Percentiles rank a stretch among this genome's conserved stretches.
Evolutionary conservation across 768 basidiomycete genomes (phyloP).

Genomic region (Phylloporus rhodoxanthus): DNA sequence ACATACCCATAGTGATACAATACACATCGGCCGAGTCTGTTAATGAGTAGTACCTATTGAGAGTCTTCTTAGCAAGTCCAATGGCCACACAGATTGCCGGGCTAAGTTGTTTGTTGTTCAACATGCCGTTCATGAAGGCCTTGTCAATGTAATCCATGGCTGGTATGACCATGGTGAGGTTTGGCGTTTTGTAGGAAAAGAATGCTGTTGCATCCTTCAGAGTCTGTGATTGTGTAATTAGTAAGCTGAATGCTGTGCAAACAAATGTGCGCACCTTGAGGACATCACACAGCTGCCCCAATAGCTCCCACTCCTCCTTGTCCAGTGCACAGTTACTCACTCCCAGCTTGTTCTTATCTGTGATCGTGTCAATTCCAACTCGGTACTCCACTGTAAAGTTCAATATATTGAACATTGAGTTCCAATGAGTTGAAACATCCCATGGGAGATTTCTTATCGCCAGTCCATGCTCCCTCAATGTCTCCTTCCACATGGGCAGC

Average conservation of each 20-base stretch:
- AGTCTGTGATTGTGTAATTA: too few relatives aligned
- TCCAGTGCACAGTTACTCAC: constrained; percentile 19
- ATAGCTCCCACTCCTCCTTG: constrained; percentile 31
- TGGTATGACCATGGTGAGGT: not conserved
- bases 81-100: too few relatives aligned
- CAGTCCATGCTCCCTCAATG: not conserved
- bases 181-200: not conserved
- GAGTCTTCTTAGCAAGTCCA: too few relatives aligned
- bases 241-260: too few relatives aligned
- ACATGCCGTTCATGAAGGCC: not conserved
- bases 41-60: too few relatives aligned
- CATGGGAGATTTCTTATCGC: not conserved
- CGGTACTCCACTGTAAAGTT: too few relatives aligned
- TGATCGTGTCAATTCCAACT: too few relatives aligned
- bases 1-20: not conserved
- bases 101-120: not conserved
- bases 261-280: too few relatives aligned
- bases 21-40: not conserved
- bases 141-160: not conserved
- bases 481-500: constrained; percentile 16
- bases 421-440: too few relatives aligned
- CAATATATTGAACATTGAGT: too few relatives aligned
- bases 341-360: too few relatives aligned
- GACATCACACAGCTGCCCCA: constrained; percentile 27
- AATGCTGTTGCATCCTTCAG: not conserved